A percentile compares a stretch with the other conserved stretches of the same genome.
These are phyloP conservation scores for Colletotrichum magnum DNA, from an alignment of 2,329 filamentous ascomycete genomes.

Conservation along the genomic window DNA sequence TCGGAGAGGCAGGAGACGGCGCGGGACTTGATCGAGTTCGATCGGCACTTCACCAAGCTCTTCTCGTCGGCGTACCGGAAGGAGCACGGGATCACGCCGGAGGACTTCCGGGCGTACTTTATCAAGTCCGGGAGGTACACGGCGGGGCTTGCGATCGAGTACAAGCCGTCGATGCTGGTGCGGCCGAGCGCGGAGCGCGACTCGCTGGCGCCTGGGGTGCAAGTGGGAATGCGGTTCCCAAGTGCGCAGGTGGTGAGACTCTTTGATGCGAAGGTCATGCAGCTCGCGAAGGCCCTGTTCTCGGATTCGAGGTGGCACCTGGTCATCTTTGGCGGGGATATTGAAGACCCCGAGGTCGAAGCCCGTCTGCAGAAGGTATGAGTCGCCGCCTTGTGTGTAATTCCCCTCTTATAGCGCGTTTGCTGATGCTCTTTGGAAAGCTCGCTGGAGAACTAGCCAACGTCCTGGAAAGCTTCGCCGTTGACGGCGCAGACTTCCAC, in stretches of 20 bases:
- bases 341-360: neutral
- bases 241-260: slow-evolving; percentile 72
- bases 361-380: slow-evolving; percentile 5
- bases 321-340: slow-evolving; percentile 18
- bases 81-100: slow-evolving; percentile 56
- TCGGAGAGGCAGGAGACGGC: slow-evolving; percentile 87
- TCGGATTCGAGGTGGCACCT: slow-evolving; percentile 62
- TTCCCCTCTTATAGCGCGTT: neutral
- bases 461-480: neutral
- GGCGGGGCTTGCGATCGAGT: slow-evolving; percentile 70
- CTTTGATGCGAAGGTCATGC: slow-evolving; percentile 71
- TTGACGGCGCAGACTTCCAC: neutral
- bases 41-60: slow-evolving; percentile 89
- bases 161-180: slow-evolving; percentile 65
- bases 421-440: neutral
- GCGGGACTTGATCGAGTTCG: slow-evolving; percentile 86
- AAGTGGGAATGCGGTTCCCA: slow-evolving; percentile 69
- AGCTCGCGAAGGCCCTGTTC: slow-evolving; percentile 64
- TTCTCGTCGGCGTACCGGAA: slow-evolving; percentile 72
- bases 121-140: slow-evolving; percentile 71
- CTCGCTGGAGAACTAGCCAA: neutral
- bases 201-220: slow-evolving; percentile 56
- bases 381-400: fast-evolving
- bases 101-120: slow-evolving; percentile 70
- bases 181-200: slow-evolving; percentile 48